Evolutionary conservation across 2,329 filamentous ascomycete species (phyloP).

Genomic region (Colletotrichum siamense): DNA sequence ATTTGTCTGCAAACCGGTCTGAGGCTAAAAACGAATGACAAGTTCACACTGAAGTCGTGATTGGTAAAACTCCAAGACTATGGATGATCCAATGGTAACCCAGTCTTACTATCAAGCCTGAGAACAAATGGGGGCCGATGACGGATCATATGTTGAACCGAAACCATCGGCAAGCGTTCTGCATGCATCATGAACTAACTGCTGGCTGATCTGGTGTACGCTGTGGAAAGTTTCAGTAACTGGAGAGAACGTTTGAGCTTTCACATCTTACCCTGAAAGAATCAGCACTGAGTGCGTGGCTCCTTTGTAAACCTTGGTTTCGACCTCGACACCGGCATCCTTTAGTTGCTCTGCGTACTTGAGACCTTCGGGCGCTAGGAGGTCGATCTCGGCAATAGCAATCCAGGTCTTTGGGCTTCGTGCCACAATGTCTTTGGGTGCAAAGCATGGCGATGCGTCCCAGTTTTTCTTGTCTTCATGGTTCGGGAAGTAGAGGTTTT

Average conservation of each 20-base stretch:
- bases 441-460: conserved; percentile 37
- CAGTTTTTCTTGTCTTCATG: conserved; percentile 28
- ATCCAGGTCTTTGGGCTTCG: conserved; percentile 35
- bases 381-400: conserved; percentile 35
- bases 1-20: too few species aligned
- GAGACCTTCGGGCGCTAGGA: conserved; percentile 36
- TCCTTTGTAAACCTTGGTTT: not conserved
- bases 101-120: not conserved
- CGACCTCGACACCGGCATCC: not conserved
- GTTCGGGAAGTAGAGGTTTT: conserved; percentile 36
- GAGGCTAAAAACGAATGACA: too few species aligned
- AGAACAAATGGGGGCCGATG: not conserved
- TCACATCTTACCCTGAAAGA: not conserved
- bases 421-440: conserved; percentile 27
- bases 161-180: not conserved
- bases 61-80: not conserved
- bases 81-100: not conserved
- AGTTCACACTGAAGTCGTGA: too few species aligned
- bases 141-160: not conserved
- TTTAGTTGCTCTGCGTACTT: conserved; percentile 31
- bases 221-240: not conserved
- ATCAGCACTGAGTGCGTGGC: conserved; percentile 10
- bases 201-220: not conserved
- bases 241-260: not conserved
- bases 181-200: conserved; percentile 6